Base-by-base conservation (phyloP, 768 basidiomycete species). In the Kwoniella mangroviensis region DNA sequence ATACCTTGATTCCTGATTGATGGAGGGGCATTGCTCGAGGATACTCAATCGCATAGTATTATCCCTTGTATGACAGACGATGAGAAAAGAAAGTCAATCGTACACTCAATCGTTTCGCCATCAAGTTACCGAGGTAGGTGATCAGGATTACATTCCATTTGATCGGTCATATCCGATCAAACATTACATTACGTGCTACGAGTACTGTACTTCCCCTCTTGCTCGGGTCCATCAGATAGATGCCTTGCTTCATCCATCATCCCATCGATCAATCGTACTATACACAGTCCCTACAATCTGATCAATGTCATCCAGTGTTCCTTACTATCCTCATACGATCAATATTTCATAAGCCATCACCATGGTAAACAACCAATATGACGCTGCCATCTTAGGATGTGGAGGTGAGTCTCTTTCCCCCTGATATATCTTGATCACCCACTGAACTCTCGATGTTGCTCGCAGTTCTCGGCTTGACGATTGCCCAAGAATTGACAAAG, bases 401-500 rank as follows among this genome's bases (percentile, higher is more conserved):
- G 68, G 68, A 63, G 62, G 68, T 59, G 28, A 52, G 68, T 56
- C 7, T 26, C 55, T n/a, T 22, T 13, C 60, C 10, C 19, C 19
- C 7, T 1, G 7, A 13, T 4, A 17, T 12, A 22, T 45, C 17
- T 24, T 63, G 26, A 17, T 53, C 19, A 40, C 15, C 22, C 12
- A 13, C 10, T 26, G 12, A 24, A 19, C n/a, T 42, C 19, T 24
- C 17, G 22, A 11, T 26, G 22, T 22, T 19, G 7, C 43, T 63
- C 17, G 17, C 63, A 84, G 84, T 84, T 0, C 63, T 84, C 54
- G 84, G 84, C 19, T 71, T 84, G 7, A 75, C 80, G 9, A 73
- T 73, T 17, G 84, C 83, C 19, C 63, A 76, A 12, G 75, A 76
- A 51, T 74, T 84, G 40, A 67, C 63, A 0, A 63, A 72, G 15